Evolutionary conservation across 1,284 basidiomycete genomes (phyloP).

Genomic region (Puccinia novopanici): DNA sequence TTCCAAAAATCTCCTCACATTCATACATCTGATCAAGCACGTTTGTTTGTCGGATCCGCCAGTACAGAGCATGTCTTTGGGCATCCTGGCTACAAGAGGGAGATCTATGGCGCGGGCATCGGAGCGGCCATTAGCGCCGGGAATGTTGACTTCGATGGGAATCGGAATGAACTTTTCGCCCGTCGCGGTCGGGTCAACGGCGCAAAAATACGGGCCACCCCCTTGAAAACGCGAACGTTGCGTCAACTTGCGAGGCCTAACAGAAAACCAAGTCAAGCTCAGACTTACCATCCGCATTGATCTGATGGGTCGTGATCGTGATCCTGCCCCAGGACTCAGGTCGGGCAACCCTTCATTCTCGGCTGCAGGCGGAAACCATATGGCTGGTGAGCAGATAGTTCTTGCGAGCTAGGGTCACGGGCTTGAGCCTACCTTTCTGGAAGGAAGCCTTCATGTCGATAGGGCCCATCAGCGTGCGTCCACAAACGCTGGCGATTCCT

Average conservation of each 20-base stretch:
- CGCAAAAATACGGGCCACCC: constrained; percentile 40
- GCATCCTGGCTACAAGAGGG: constrained; percentile 43
- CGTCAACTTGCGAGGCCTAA: too few species aligned
- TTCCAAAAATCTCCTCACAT: constrained; percentile 14
- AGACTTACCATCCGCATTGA: constrained; percentile 48
- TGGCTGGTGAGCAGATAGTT: not conserved
- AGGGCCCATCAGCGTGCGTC: constrained; percentile 43
- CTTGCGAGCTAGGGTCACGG: too few species aligned
- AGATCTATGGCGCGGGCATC: constrained; percentile 42
- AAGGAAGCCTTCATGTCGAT: constrained; percentile 33
- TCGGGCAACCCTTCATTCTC: constrained; percentile 46
- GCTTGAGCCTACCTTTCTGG: constrained; percentile 16
- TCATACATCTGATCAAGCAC: constrained; percentile 43
- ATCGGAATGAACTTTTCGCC: constrained; percentile 42
- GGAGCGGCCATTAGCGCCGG: constrained; percentile 18
- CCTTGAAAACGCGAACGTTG: not conserved
- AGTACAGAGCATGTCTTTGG: constrained; percentile 35
- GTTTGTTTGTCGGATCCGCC: constrained; percentile 44
- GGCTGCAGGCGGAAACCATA: not conserved
- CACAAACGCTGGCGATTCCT: constrained; percentile 42
- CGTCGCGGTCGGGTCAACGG: constrained; percentile 34
- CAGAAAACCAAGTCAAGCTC: not conserved
- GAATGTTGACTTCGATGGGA: constrained; percentile 38
- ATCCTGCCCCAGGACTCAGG: constrained; percentile 35
- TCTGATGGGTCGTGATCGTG: constrained; percentile 40